Conservation (phyloP, 179 eudicot genomes). For the Pouteria campechiana region DNA sequence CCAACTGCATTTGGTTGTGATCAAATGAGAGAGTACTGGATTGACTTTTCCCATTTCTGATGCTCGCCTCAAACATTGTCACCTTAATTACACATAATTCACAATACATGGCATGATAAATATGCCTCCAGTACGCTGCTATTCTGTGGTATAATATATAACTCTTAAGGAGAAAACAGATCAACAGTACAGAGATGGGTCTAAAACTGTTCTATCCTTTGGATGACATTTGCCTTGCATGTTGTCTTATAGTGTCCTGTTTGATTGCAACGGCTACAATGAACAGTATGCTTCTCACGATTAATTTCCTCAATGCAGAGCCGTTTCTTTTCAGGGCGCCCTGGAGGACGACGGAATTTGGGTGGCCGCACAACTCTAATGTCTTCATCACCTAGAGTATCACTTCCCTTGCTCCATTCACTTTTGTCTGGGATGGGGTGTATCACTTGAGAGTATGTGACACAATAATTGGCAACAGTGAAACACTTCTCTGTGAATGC, state of each 20-base stretch:
- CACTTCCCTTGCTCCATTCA: slow-evolving; percentile 26
- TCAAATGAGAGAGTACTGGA: too few relatives aligned
- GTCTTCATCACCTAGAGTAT: slow-evolving; percentile 14
- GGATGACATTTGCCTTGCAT: slow-evolving; percentile 27
- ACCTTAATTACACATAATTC: too few relatives aligned
- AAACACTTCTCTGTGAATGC: slow-evolving; percentile 28
- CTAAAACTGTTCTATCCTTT: slow-evolving; percentile 16
- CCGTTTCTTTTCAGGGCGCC: slow-evolving; percentile 52
- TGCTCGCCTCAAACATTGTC: too few relatives aligned
- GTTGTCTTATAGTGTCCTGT: slow-evolving; percentile 59
- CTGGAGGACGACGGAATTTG: slow-evolving; percentile 44
- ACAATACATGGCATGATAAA: too few relatives aligned
- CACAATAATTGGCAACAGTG: slow-evolving; percentile 20
- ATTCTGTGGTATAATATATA: too few relatives aligned
- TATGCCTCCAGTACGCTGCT: too few relatives aligned
- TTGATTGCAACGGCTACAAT: slow-evolving; percentile 52
- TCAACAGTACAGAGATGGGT: too few relatives aligned
- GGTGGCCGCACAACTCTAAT: slow-evolving; percentile 38
- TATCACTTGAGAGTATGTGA: slow-evolving; percentile 26
- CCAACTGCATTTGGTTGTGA: too few relatives aligned
- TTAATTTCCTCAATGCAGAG: slow-evolving; percentile 27
- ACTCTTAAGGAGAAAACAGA: too few relatives aligned
- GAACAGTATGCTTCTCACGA: slow-evolving; percentile 48
- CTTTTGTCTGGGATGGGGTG: slow-evolving; percentile 26
- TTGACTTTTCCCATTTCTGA: too few relatives aligned